Base-by-base conservation (phyloP, 2,329 filamentous ascomycete genomes). In the Arthrinium puccinioides region DNA sequence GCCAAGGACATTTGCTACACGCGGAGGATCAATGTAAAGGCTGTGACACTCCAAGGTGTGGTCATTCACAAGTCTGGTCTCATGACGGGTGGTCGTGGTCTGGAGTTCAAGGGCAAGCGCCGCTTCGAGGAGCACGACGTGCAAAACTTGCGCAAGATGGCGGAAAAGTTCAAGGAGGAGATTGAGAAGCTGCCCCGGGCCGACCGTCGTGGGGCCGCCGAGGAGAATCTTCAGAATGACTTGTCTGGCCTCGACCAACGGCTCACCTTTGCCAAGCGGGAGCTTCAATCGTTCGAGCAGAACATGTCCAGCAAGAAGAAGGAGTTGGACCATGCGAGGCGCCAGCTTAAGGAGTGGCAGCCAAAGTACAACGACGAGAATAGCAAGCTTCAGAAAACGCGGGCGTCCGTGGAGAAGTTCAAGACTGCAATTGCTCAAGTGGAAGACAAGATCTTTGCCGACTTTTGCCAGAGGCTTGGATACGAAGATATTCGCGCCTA, bases 31-130 rank as follows among this genome's bases (percentile, higher is more conserved):
- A 84, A 89, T 41, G 89, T 94, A 37, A 97, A 97, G 60, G 89
- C 90, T 5, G 90, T 98, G 10, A 94, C 89, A 1, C 63, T 97
- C 10, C 89, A 97, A 54, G 92, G 92, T n/a, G 90, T 84, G 38
- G 84, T 98, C 43, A 96, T 98, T 46, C 88, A 95, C 66, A 97
- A 97, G 58, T 88, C 86, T 31, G 92, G 92, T 54, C 73, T 94
- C 37, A 97, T 98, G 84, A 97, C 92, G 33, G 92, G 92, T 70
- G 92, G 92, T 47, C 84, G 88, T 44, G 83, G 87, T 21, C 82
- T 80, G 1, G 78, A 84, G 31, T 75, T 80, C 32, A 86, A 84
- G 57, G 79, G 76, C 41, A 84, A 87, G 46, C 82, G 87, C 40
- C 77, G 84, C 36, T 97, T 94, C 63, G 89, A 95, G 52, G 89